These are phyloP conservation scores for Penicillium verhagenii DNA, from an alignment of 495 filamentous ascomycete genomes.

Conservation along the genomic window DNA sequence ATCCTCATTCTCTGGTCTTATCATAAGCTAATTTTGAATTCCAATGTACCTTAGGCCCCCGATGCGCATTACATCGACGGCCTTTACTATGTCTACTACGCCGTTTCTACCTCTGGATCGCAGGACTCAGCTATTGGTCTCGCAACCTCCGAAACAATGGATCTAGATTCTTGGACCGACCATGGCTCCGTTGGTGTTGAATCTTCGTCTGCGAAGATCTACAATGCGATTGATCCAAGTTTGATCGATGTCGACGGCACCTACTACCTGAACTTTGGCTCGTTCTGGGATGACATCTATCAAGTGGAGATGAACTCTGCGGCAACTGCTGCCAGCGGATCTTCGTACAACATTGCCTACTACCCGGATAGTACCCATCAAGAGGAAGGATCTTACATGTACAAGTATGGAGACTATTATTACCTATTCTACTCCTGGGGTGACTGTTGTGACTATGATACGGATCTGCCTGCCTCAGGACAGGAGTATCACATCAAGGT, in stretches of 20 bases:
- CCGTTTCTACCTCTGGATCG: slow-evolving; percentile 64
- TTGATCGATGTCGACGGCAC: slow-evolving; percentile 48
- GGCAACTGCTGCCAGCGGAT: slow-evolving; percentile 36
- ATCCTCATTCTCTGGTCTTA: neutral
- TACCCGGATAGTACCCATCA: slow-evolving; percentile 52
- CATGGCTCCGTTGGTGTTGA: slow-evolving; percentile 52
- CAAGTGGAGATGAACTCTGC: slow-evolving; percentile 58
- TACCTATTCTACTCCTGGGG: slow-evolving; percentile 72
- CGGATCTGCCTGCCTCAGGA: slow-evolving; percentile 50
- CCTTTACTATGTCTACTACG: slow-evolving; percentile 70
- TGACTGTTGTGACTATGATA: slow-evolving; percentile 62
- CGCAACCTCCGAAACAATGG: slow-evolving; percentile 61
- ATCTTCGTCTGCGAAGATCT: slow-evolving; percentile 45
- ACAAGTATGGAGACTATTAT: slow-evolving; percentile 57
- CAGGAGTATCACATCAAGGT: slow-evolving; percentile 71
- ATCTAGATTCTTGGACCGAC: slow-evolving; percentile 58
- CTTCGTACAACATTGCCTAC: slow-evolving; percentile 53
- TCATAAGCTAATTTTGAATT: neutral
- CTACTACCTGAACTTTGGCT: slow-evolving; percentile 65
- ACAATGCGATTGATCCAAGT: slow-evolving; percentile 75
- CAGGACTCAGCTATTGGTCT: slow-evolving; percentile 68
- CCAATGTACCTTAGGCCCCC: slow-evolving; percentile 56
- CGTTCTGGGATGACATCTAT: slow-evolving; percentile 69
- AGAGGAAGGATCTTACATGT: slow-evolving; percentile 61
- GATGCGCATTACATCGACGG: slow-evolving; percentile 56